Percentiles rank a stretch among this genome's conserved stretches.
Conservation (phyloP, 2,329 filamentous ascomycete species). For the Didymella pomorum region DNA sequence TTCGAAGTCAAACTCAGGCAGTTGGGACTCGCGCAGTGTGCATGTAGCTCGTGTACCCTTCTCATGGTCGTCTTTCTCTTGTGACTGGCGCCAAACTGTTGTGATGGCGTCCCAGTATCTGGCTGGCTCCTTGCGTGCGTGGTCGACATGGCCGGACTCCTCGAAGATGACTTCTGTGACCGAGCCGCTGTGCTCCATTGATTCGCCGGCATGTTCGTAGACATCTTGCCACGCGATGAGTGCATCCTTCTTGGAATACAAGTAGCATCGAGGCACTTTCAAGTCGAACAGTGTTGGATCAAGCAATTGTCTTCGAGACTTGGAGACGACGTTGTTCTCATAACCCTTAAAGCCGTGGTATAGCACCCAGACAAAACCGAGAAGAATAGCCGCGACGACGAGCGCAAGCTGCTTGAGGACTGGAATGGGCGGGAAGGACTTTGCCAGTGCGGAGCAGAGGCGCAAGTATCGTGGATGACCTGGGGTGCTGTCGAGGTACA, state of each 20-base stretch:
- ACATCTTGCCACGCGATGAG: slow-evolving; percentile 64
- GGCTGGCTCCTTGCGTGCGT: slow-evolving; percentile 63
- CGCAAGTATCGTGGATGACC: slow-evolving; percentile 35
- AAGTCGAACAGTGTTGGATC: slow-evolving; percentile 29
- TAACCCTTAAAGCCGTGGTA: slow-evolving; percentile 30
- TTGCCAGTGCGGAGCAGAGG: slow-evolving; percentile 33
- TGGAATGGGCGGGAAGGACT: slow-evolving; percentile 31
- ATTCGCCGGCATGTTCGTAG: slow-evolving; percentile 58
- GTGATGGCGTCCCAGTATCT: slow-evolving; percentile 62
- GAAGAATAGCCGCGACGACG: slow-evolving; percentile 22
- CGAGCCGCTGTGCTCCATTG: slow-evolving; percentile 56
- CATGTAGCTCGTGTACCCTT: background rate
- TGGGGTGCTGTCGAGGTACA: slow-evolving; percentile 42
- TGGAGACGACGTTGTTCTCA: slow-evolving; percentile 34
- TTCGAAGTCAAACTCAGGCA: slow-evolving; percentile 15
- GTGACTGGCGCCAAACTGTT: slow-evolving; percentile 27
- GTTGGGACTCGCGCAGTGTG: background rate
- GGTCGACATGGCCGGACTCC: slow-evolving; percentile 65
- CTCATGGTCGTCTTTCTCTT: background rate
- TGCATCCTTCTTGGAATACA: slow-evolving; percentile 65
- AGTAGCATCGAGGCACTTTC: slow-evolving; percentile 57
- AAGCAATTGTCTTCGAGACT: slow-evolving; percentile 23
- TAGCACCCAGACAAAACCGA: slow-evolving; percentile 30
- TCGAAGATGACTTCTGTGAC: slow-evolving; percentile 62
- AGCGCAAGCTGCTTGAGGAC: slow-evolving; percentile 28